phyloP scores from a whole-genome alignment of 163 green algal species.

The Volvox carteri region DNA sequence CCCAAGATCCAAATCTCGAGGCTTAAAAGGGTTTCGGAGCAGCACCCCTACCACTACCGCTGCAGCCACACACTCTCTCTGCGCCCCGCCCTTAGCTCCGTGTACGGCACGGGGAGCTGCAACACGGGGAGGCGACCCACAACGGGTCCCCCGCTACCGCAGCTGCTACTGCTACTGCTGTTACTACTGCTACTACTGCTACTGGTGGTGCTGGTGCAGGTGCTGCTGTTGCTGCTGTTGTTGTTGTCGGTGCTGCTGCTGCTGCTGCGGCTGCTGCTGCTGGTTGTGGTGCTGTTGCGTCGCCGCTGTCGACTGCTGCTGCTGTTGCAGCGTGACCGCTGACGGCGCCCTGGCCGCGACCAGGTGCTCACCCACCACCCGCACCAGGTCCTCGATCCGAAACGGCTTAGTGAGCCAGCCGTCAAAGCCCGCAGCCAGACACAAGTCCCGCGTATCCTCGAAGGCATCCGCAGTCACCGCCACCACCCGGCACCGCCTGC shows the following conservation, averaged over 20 bases:
- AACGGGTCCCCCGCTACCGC: too few relatives aligned
- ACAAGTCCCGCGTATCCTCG: constrained; percentile 84
- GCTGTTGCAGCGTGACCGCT: not conserved
- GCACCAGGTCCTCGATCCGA: constrained; percentile 78
- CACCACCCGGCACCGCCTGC: constrained; percentile 72
- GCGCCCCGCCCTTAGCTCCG: too few relatives aligned
- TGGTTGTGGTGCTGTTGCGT: not conserved
- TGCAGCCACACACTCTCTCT: too few relatives aligned
- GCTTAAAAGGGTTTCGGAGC: too few relatives aligned
- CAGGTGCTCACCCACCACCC: constrained; percentile 46
- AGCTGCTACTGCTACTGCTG: too few relatives aligned
- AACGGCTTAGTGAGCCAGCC: constrained; percentile 88
- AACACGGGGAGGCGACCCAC: too few relatives aligned
- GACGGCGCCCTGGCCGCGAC: not conserved
- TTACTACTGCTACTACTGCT: not conserved
- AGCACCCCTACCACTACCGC: too few relatives aligned
- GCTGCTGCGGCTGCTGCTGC: not conserved
- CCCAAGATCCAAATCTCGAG: too few relatives aligned
- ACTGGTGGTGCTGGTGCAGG: not conserved
- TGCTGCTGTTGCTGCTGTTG: not conserved
- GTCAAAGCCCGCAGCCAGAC: constrained; percentile 82
- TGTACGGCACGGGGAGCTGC: too few relatives aligned
- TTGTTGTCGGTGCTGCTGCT: not conserved
- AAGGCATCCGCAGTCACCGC: constrained; percentile 89
- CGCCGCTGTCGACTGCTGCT: not conserved